phyloP scores from a whole-genome alignment of 2,329 filamentous ascomycete genomes.

The Pseudopyrenochaeta lycopersici region DNA sequence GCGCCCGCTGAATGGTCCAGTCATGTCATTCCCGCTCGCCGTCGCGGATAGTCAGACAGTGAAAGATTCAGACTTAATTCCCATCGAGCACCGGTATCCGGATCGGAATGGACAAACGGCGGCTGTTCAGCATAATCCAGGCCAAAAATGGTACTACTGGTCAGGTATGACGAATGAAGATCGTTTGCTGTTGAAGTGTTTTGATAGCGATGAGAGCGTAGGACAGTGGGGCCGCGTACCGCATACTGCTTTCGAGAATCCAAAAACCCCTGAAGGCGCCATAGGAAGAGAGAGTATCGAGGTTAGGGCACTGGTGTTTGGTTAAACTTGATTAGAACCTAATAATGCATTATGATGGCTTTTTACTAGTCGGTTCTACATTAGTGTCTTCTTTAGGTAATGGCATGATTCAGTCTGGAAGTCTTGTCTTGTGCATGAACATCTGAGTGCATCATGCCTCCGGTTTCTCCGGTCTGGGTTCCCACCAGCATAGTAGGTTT shows the following conservation, averaged over 20 bases:
- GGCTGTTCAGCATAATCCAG: constrained; percentile 67
- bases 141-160: constrained; percentile 81
- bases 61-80: constrained; percentile 70
- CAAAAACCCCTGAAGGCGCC: constrained; percentile 73
- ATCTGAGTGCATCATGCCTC: no score
- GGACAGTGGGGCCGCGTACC: constrained; percentile 57
- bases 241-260: constrained; percentile 73
- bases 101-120: constrained; percentile 78
- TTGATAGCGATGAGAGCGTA: constrained; percentile 67
- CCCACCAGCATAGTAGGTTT: no score
- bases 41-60: constrained; percentile 66
- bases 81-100: constrained; percentile 78
- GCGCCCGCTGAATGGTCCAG: constrained; percentile 69
- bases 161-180: constrained; percentile 79
- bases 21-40: constrained; percentile 65
- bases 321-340: constrained; percentile 38
- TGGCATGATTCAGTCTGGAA: no score
- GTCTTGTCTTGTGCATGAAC: no score
- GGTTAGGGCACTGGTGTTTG: constrained; percentile 85
- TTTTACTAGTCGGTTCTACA: no score
- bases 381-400: no score
- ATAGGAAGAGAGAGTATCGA: constrained; percentile 87
- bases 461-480: no score
- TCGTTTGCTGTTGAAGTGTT: constrained; percentile 80
- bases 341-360: no score